Evolutionary conservation across 257 asterid genomes (phyloP).

Genomic region (Jaltomata sinuosa): DNA sequence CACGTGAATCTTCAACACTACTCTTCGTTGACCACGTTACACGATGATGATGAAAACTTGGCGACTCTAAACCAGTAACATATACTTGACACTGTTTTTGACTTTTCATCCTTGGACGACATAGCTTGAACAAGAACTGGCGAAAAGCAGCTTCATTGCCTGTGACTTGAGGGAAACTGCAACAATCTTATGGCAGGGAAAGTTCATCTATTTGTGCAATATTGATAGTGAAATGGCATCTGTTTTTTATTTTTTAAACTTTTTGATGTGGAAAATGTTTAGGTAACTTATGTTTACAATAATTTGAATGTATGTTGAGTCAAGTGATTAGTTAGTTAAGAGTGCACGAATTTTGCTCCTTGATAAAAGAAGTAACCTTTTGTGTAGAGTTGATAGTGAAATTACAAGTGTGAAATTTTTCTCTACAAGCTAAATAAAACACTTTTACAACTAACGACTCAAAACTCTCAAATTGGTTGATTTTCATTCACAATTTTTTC

Average conservation of each 20-base stretch:
- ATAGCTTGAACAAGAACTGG: background rate
- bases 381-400: background rate
- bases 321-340: background rate
- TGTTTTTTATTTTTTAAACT: background rate
- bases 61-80: background rate
- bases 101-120: background rate
- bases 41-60: slow-evolving; percentile 5
- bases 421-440: background rate
- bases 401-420: background rate
- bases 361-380: background rate
- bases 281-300: background rate
- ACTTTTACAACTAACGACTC: background rate
- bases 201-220: background rate
- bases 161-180: background rate
- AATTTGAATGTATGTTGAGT: background rate
- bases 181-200: background rate
- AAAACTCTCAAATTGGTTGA: background rate
- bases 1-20: background rate
- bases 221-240: background rate
- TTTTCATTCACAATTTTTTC: background rate
- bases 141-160: background rate
- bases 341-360: background rate
- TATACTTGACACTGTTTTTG: background rate
- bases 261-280: background rate
- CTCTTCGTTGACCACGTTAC: background rate